These are phyloP conservation scores for Alternaria sp. DNA, from an alignment of 2,329 filamentous ascomycete genomes.

Conservation along the genomic window DNA sequence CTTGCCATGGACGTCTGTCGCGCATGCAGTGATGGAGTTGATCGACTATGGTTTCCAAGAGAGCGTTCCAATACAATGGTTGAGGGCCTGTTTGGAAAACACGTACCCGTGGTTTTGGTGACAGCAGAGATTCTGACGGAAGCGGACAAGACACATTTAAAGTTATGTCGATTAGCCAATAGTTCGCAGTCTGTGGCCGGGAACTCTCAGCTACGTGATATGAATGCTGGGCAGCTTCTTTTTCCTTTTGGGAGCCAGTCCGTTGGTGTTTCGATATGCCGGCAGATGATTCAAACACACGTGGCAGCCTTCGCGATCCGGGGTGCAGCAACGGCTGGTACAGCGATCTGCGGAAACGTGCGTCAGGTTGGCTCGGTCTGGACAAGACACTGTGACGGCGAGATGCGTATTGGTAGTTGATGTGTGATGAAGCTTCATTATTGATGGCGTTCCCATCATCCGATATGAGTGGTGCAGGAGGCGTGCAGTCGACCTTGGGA, in stretches of 20 bases:
- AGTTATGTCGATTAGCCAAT: neutral
- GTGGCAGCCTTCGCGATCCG: neutral
- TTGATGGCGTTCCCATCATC: neutral
- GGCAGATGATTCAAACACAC: neutral
- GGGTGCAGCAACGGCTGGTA: neutral
- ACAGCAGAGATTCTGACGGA: neutral
- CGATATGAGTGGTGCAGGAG: neutral
- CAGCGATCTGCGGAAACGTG: neutral
- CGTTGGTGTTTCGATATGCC: neutral
- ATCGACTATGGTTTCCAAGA: neutral
- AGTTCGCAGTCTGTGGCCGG: neutral
- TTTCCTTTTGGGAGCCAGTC: neutral
- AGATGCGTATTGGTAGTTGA: neutral
- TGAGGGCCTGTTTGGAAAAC: neutral
- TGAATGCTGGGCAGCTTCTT: neutral
- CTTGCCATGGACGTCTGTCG: neutral
- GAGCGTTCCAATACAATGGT: neutral
- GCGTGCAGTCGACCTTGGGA: neutral
- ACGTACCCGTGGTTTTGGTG: neutral
- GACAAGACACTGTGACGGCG: neutral
- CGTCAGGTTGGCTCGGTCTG: neutral
- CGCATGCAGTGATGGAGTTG: neutral
- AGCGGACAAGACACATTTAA: neutral
- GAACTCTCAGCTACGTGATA: neutral
- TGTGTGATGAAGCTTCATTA: neutral